Conservation (phyloP, 495 filamentous ascomycete genomes). For the Tuber melanosporum region DNA sequence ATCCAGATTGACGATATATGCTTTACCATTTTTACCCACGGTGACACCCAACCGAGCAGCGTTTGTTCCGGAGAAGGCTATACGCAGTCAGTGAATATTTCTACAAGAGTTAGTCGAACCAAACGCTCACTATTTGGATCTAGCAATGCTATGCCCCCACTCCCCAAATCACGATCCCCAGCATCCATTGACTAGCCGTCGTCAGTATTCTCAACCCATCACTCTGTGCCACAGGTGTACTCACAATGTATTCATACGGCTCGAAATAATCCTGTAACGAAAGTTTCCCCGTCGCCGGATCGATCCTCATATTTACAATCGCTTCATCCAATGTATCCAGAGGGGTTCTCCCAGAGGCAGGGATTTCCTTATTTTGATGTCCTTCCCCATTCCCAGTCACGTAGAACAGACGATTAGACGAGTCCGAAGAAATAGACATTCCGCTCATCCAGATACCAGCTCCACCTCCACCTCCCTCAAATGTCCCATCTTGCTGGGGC, state of each 20-base stretch:
- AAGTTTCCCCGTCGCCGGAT: slow-evolving; percentile 40
- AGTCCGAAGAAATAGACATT: slow-evolving; percentile 45
- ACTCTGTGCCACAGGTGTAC: slow-evolving; percentile 42
- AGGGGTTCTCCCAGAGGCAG: slow-evolving; percentile 42
- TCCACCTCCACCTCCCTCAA: slow-evolving; percentile 43
- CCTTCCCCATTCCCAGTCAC: slow-evolving; percentile 47
- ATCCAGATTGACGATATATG: slow-evolving; percentile 48
- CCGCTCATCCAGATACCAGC: slow-evolving; percentile 49
- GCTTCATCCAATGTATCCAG: slow-evolving; percentile 45
- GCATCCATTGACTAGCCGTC: slow-evolving; percentile 45
- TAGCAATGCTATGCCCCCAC: slow-evolving; percentile 44
- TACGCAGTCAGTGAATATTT: not conserved
- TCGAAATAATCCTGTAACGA: slow-evolving; percentile 46
- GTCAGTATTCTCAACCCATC: slow-evolving; percentile 43
- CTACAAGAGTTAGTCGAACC: not conserved
- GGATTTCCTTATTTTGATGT: slow-evolving; percentile 43
- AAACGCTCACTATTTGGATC: slow-evolving; percentile 34
- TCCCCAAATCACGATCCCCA: slow-evolving; percentile 46
- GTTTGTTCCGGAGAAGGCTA: slow-evolving; percentile 44
- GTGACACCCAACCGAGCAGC: slow-evolving; percentile 44
- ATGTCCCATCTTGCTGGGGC: slow-evolving; percentile 34
- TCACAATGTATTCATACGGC: slow-evolving; percentile 44
- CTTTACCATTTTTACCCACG: slow-evolving; percentile 48
- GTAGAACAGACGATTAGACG: slow-evolving; percentile 43
- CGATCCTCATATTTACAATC: slow-evolving; percentile 42